These are phyloP conservation scores for Warburgia ugandensis DNA, from an alignment of 164 flowering plant genomes.

Conservation along the genomic window DNA sequence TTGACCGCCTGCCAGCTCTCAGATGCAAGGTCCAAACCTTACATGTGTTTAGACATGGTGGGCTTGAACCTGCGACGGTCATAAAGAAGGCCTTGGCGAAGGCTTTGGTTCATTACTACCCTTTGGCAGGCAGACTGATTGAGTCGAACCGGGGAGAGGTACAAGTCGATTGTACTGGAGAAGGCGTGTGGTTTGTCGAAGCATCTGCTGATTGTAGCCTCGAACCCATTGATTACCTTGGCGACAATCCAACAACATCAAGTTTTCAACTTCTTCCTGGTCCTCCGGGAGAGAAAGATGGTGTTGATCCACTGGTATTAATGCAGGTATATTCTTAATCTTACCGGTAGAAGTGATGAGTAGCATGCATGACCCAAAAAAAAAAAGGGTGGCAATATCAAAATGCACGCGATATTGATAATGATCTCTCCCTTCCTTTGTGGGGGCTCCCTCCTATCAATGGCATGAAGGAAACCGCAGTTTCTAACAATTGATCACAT, in stretches of 20 bases:
- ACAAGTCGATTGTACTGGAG: too few species aligned
- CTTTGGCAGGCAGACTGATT: slow-evolving; percentile 56
- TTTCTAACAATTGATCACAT: too few species aligned
- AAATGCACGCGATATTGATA: too few species aligned
- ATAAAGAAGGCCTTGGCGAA: slow-evolving; percentile 46
- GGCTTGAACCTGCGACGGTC: slow-evolving; percentile 24
- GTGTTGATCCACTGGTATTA: slow-evolving; percentile 40
- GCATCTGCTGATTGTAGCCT: slow-evolving; percentile 41
- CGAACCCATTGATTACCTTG: slow-evolving; percentile 30
- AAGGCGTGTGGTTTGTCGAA: slow-evolving; percentile 56
- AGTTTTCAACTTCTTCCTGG: slow-evolving; percentile 43
- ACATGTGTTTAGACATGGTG: slow-evolving; percentile 44
- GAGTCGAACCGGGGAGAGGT: slow-evolving; percentile 21
- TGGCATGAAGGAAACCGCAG: too few species aligned
- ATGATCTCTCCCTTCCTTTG: too few species aligned
- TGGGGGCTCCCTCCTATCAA: too few species aligned
- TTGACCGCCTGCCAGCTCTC: slow-evolving; percentile 38
- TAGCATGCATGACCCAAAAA: too few species aligned
- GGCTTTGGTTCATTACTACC: slow-evolving; percentile 62
- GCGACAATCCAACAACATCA: slow-evolving; percentile 22
- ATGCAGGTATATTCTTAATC: too few species aligned
- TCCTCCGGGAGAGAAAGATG: slow-evolving; percentile 17
- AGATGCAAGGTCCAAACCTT: slow-evolving; percentile 40
- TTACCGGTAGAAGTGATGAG: too few species aligned
- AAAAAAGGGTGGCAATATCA: too few species aligned